phyloP scores from a whole-genome alignment of 345 rosid genomes.

The Tarenaya hassleriana region DNA sequence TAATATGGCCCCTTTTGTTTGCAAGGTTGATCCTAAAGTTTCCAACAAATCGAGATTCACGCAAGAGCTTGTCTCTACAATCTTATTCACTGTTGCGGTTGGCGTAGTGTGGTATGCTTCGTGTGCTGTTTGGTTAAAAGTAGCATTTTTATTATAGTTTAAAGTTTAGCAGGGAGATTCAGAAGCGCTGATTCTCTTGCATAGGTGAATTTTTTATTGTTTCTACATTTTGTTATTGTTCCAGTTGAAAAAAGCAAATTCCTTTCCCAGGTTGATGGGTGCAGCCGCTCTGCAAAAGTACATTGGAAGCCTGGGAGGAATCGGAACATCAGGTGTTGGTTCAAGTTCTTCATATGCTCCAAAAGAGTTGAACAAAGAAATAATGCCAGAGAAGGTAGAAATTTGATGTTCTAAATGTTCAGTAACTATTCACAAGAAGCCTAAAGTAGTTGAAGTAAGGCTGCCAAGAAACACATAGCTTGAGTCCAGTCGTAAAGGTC shows the following conservation, averaged over 20 bases:
- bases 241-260: slow-evolving; percentile 14
- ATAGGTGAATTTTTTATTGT: slow-evolving; percentile 11
- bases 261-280: slow-evolving; percentile 78
- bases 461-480: neutral
- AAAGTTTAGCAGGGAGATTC: neutral
- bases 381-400: slow-evolving; percentile 89
- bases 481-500: slow-evolving; percentile 7
- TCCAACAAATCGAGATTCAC: slow-evolving; percentile 75
- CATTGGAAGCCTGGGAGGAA: slow-evolving; percentile 90
- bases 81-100: slow-evolving; percentile 80
- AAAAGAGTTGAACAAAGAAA: slow-evolving; percentile 87
- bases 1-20: slow-evolving; percentile 11
- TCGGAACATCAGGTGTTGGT: slow-evolving; percentile 95
- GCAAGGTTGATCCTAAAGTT: slow-evolving; percentile 80
- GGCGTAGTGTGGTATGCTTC: slow-evolving; percentile 75
- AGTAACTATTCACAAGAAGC: slow-evolving; percentile 10
- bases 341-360: slow-evolving; percentile 89
- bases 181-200: slow-evolving; percentile 6
- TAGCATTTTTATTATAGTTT: slow-evolving; percentile 1
- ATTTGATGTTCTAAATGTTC: neutral
- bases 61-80: slow-evolving; percentile 86
- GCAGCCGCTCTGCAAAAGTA: slow-evolving; percentile 94
- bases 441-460: slow-evolving; percentile 1
- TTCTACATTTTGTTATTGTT: slow-evolving; percentile 19
- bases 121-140: slow-evolving; percentile 5